phyloP scores from a whole-genome alignment of 225 moss, liverwort and hornwort genomes.

The Marchantia polymorpha region DNA sequence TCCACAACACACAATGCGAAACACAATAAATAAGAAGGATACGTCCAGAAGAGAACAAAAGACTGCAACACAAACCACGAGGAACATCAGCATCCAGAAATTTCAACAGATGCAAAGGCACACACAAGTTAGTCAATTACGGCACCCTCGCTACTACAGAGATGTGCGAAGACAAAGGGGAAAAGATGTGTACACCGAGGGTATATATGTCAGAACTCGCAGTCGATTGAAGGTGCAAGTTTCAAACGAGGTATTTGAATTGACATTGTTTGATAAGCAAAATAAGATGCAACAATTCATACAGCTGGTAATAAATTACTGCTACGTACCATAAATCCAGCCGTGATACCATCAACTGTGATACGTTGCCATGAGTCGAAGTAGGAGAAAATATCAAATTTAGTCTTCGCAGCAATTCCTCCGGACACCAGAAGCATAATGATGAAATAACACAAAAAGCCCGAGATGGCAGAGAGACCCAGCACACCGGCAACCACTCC shows the following conservation, averaged over 20 bases:
- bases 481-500: constrained; percentile 89
- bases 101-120: not conserved
- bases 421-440: constrained; percentile 81
- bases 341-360: constrained; percentile 86
- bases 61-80: constrained; percentile 62
- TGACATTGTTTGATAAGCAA: too few species aligned
- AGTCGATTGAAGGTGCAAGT: too few species aligned
- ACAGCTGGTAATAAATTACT: too few species aligned
- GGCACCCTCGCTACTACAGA: too few species aligned
- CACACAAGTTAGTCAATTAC: too few species aligned
- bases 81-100: not conserved
- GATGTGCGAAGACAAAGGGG: too few species aligned
- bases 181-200: too few species aligned
- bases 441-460: constrained; percentile 81
- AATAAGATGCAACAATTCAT: too few species aligned
- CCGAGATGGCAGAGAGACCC: constrained; percentile 73
- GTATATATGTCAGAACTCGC: too few species aligned
- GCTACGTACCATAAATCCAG: constrained; percentile 82
- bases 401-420: constrained; percentile 80
- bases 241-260: too few species aligned
- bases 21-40: constrained; percentile 50
- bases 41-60: constrained; percentile 99
- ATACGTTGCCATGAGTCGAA: constrained; percentile 97
- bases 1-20: not conserved
- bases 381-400: constrained; percentile 72